A percentile compares a stretch with the other conserved stretches of the same genome.
These are phyloP conservation scores for Gynostemma pentaphyllum DNA, from an alignment of 306 rosid species.

Conservation along the genomic window DNA sequence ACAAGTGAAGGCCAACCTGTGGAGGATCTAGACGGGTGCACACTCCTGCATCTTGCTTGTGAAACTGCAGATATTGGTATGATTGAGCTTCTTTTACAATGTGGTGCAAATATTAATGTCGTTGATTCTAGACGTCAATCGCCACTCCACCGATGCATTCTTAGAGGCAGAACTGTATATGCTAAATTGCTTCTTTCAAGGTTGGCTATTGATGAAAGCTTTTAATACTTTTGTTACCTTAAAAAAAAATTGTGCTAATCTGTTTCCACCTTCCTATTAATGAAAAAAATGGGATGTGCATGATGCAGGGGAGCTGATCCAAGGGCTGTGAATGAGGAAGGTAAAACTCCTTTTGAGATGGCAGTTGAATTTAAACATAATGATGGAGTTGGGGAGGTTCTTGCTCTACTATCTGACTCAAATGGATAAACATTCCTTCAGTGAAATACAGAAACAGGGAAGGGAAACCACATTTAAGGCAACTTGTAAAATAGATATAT, in stretches of 20 bases:
- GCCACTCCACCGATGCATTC: slow-evolving; percentile 69
- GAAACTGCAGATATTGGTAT: slow-evolving; percentile 90
- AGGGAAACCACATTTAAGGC: neutral
- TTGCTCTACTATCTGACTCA: slow-evolving; percentile 45
- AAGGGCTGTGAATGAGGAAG: slow-evolving; percentile 63
- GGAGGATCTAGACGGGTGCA: slow-evolving; percentile 66
- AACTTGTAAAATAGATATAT: slow-evolving; percentile 53
- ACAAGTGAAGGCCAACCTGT: slow-evolving; percentile 45
- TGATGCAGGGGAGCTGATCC: slow-evolving; percentile 86
- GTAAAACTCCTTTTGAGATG: slow-evolving; percentile 70
- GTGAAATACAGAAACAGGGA: slow-evolving; percentile 5
- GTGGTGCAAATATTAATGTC: slow-evolving; percentile 76
- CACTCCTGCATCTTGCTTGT: slow-evolving; percentile 90
- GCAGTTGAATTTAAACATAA: slow-evolving; percentile 59
- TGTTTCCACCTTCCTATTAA: slow-evolving; percentile 1
- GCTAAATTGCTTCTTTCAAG: slow-evolving; percentile 77
- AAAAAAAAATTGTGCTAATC: too few species aligned
- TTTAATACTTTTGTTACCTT: neutral
- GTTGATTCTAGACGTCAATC: slow-evolving; percentile 68
- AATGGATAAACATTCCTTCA: slow-evolving; percentile 40
- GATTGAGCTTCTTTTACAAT: slow-evolving; percentile 96
- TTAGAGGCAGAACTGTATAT: slow-evolving; percentile 42
- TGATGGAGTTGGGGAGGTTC: slow-evolving; percentile 48
- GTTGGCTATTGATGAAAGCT: slow-evolving; percentile 26
- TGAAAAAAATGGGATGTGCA: neutral